Evolutionary conservation across 768 basidiomycete species (phyloP), one percentile per base, ranked within the genome.

Genomic region (Calvatia gigantea): DNA sequence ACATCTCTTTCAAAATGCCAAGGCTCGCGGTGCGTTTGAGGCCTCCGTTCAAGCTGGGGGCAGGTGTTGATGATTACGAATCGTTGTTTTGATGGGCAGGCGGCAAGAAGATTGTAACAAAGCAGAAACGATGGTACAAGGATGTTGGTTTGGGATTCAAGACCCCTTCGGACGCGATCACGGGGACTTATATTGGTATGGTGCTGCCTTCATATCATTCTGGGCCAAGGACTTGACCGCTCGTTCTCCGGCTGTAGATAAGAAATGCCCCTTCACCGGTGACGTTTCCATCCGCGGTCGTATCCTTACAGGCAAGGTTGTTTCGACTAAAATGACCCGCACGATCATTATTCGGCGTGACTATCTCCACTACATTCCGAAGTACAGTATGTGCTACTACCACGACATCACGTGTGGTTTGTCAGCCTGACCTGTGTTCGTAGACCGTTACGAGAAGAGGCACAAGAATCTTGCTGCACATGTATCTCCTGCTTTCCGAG

Each of bases 211-310:
- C 14, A 31, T 55, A 32, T 53, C 43, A n/a, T 35, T 17, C 29
- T 28, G 47, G 6, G 45, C 15, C 29, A 23, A 33, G 44, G 53
- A 27, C 50, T 41, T 42, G 33, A 43, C 28, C 29, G 44, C 51
- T 32, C 25, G 31, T 33, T 28, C 49, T 52, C 31, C 42, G 38
- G 37, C 21, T 41, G 19, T 65, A 94, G 97, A 99, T 85, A 98
- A 98, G 83, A 99, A 99, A 78, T 99, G 97, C 80, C 97, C 97
- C 25, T 99, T 98, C 83, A 95, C 93, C 62, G 91, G 96, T 61
- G 80, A 94, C 63, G 79, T 99, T 66, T 98, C 97, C 54, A 99
- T 99, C 72, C 96, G 97, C 70, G 97, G 97, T 54, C 95, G 97
- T 67, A 99, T 99, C 76, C 79, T 99, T 60, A 96, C 94, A 47